phyloP scores from a whole-genome alignment of 179 eudicot genomes.

The Patellifolia procumbens region DNA sequence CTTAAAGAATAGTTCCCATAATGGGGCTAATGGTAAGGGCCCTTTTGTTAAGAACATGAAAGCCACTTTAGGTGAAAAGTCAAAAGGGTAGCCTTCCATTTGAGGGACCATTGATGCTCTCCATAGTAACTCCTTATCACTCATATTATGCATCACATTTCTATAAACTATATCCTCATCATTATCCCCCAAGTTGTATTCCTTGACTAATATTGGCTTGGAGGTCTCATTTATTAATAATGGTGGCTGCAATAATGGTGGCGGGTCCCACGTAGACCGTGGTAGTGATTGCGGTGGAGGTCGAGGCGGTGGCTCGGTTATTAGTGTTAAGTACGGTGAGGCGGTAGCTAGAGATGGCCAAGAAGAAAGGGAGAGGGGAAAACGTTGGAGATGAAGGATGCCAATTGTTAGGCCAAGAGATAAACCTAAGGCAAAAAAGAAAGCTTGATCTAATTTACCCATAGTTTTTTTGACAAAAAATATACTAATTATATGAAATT shows the following conservation, averaged over 20 bases:
- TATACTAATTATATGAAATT: not conserved
- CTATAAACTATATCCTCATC: not conserved
- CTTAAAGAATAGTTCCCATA: constrained; percentile 57
- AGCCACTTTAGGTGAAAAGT: constrained; percentile 38
- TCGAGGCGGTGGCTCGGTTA: constrained; percentile 5
- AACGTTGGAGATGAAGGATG: constrained; percentile 31
- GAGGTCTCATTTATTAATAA: not conserved
- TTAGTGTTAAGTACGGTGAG: constrained; percentile 4
- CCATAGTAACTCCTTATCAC: constrained; percentile 36
- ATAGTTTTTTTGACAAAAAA: not conserved
- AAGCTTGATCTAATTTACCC: constrained; percentile 24
- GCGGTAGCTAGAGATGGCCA: constrained; percentile 10
- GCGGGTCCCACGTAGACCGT: too few species aligned
- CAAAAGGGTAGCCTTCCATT: constrained; percentile 27
- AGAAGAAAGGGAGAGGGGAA: constrained; percentile 13
- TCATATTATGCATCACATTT: constrained; percentile 33
- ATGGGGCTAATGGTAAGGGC: constrained; percentile 45
- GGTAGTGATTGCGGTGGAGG: not conserved
- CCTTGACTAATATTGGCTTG: constrained; percentile 1
- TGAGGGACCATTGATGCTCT: constrained; percentile 40
- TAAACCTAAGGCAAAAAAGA: constrained; percentile 38
- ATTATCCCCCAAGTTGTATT: constrained; percentile 5
- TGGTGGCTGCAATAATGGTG: not conserved
- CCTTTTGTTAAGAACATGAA: constrained; percentile 51
- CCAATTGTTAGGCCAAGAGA: constrained; percentile 39